Evolutionary conservation across 2,329 filamentous ascomycete genomes (phyloP), one percentile per base, ranked within the genome.

Genomic region (Claviceps spartinae): DNA sequence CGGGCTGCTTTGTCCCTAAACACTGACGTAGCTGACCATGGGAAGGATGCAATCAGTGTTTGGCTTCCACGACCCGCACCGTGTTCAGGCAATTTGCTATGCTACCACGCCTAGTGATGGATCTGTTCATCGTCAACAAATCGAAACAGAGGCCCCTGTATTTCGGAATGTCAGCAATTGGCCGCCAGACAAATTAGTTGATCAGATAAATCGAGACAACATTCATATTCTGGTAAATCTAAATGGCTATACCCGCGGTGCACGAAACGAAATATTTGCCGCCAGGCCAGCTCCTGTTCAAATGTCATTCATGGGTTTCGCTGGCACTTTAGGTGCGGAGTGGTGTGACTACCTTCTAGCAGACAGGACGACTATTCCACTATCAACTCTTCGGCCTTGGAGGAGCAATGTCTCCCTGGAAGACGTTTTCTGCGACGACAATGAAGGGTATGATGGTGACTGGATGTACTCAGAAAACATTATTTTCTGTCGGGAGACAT

Each of bases 261-360:
- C 93, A n/a, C 82, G 90, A 24, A 98, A 98, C 60, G 93, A 98
- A 64, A 85, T 98, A 4, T 98, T 98, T 65, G 93, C 93, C 22
- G 93, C 93, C 22, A 82, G 94, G 26, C 88, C 93, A 16, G 89
- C 90, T 2, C 93, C 93, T 0, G 88, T 98, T 44, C 93, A 98
- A 59, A 98, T 98, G 93, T 95, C 93, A 0, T 98, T 98, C 62
- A 98, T 98, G 93, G 93, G 93, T 0, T 98, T 98, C 64, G 93
- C 93, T 0, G 93, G 93, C 9, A 96, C 91, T 0, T 72, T 98
- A 1, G 93, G 93, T 5, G 93, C 93, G 2, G 93, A 98, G 64
- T 98, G 93, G 93, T 98, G 93, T 60, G 93, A 98, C 65, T 98
- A 98, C 62, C 82, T 98, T 16, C 78, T 97, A 26, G 90, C 93